Evolutionary conservation across 2,329 filamentous ascomycete species (phyloP).

Genomic region (Penicillium sp.): DNA sequence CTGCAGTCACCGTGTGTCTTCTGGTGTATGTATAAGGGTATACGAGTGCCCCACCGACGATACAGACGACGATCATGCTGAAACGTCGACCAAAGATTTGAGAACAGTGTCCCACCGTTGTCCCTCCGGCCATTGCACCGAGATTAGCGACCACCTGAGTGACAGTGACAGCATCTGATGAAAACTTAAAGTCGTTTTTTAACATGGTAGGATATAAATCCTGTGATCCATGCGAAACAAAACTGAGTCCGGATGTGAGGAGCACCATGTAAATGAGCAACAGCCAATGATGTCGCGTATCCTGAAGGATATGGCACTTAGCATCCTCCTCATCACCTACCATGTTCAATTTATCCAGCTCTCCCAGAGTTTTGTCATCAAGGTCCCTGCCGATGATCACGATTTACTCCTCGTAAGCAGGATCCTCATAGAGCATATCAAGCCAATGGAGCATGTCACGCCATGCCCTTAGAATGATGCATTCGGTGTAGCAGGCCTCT

Average conservation of each 20-base stretch:
- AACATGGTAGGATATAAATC: constrained; percentile 49
- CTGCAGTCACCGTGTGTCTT: constrained; percentile 34
- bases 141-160: constrained; percentile 39
- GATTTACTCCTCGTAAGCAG: constrained; percentile 44
- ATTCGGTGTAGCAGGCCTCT: constrained; percentile 62
- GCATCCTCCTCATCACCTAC: no score
- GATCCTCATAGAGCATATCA: constrained; percentile 57
- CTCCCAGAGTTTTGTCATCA: no score
- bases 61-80: constrained; percentile 37
- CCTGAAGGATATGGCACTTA: no score
- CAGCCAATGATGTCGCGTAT: constrained; percentile 41
- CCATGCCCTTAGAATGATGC: constrained; percentile 63
- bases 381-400: no score
- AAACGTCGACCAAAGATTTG: constrained; percentile 43
- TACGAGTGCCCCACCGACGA: constrained; percentile 41
- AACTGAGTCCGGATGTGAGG: constrained; percentile 42
- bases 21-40: constrained; percentile 29
- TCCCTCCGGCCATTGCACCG: constrained; percentile 40
- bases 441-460: constrained; percentile 65
- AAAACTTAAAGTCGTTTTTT: constrained; percentile 37
- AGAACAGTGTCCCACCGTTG: constrained; percentile 39
- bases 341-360: no score
- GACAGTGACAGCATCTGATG: constrained; percentile 35
- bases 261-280: constrained; percentile 42
- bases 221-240: constrained; percentile 39